Evolutionary conservation across 169 alveolate species (phyloP), one percentile per base, ranked within the genome.

Genomic region (Babesia divergens): DNA sequence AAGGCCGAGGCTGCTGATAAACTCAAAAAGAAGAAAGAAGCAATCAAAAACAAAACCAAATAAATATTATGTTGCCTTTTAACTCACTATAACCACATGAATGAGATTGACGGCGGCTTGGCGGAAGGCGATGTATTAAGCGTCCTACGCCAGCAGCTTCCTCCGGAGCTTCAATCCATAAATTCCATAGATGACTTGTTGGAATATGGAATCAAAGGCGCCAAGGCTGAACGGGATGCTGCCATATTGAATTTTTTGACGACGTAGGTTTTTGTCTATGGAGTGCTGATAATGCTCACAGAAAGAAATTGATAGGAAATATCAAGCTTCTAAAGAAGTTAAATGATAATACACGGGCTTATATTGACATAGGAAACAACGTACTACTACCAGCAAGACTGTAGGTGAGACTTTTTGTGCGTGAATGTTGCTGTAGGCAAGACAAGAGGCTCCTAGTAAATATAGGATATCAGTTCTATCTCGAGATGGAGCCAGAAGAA

Each of bases 391-490:
- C 82, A 14, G 60, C 82, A 14, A 9, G 65, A 14, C 40, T 56
- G 82, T 70, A 5, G 28, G 82, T 70, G 9, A 2, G 11, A 28
- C 14, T 24, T 0, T 13, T 14, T 14, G 22, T 71, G 6, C 7
- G 22, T 22, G 13, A 3, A 43, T 16, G 14, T 5, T 6, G 43
- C 0, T 7, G 18, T n/a, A 70, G 82, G 29, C 32, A 70, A 28
- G 70, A 43, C 59, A 18, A 72, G 29, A 60, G 54, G 34, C 69
- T 84, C 56, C 74, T 84, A 51, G 76, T 84, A 32, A 66, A 71
- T 49, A 65, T 84, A 46, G 91, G 91, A 8, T 80, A 84, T 43
- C 89, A 84, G 54, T 80, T 84, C 55, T 71, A 84, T 54, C 34
- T 84, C 37, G 91, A 59, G 37, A 84, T 84, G 91, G 52, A 74